A percentile compares a stretch with the other conserved stretches of the same genome.
Conservation (phyloP, 2,329 filamentous ascomycete genomes). For the Phialophora macrospora region DNA sequence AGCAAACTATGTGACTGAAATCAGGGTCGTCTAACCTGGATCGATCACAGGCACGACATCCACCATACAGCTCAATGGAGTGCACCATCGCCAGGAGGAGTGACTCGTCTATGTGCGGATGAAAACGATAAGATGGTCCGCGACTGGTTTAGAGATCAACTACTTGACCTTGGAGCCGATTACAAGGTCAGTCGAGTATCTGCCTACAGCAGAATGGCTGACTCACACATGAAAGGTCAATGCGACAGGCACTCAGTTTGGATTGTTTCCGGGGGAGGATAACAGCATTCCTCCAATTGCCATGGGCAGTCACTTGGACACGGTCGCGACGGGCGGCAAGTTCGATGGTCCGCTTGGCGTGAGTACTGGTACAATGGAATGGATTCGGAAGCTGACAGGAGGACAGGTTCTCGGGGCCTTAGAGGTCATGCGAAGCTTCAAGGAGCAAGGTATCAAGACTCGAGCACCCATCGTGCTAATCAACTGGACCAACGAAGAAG, state of each 20-base stretch:
- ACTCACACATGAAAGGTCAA: conserved; percentile 66
- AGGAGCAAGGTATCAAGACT: conserved; percentile 58
- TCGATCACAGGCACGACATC: too few species aligned
- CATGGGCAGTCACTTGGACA: conserved; percentile 48
- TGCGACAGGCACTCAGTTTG: conserved; percentile 82
- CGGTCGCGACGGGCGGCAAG: conserved; percentile 66
- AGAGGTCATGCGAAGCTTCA: too few species aligned
- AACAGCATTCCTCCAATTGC: conserved; percentile 54
- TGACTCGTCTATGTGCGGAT: conserved; percentile 66
- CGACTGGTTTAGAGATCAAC: conserved; percentile 73
- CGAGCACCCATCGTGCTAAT: conserved; percentile 73
- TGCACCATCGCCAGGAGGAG: conserved; percentile 19
- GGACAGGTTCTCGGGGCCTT: conserved; percentile 47
- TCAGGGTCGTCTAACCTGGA: too few species aligned
- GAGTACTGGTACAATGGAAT: conserved; percentile 69
- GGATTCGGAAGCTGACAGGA: conserved; percentile 69
- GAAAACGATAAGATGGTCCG: conserved; percentile 72
- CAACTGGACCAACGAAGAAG: conserved; percentile 84
- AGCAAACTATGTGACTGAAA: too few species aligned
- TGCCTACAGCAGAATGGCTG: too few species aligned
- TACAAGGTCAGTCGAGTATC: too few species aligned
- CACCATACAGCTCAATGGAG: conserved; percentile 20
- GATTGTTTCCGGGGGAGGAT: conserved; percentile 66
- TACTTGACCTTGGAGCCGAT: conserved; percentile 58
- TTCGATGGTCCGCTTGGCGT: conserved; percentile 80